Percentiles rank a stretch among this genome's conserved stretches.
phyloP scores from a whole-genome alignment of 345 rosid species.

The Ceriops tagal region DNA sequence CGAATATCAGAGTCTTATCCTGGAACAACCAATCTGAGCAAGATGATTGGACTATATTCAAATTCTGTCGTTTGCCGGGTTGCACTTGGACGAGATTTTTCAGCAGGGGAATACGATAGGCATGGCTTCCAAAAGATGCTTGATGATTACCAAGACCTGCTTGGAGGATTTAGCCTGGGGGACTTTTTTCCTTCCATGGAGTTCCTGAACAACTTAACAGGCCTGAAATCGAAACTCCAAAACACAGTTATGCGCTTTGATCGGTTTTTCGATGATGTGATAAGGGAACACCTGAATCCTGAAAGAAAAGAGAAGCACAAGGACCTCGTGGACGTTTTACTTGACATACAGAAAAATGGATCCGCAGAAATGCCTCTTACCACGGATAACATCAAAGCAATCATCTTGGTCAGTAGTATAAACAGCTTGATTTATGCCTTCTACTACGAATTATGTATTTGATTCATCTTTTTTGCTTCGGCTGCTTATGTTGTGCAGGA shows the following conservation, averaged over 20 bases:
- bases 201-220: constrained; percentile 22
- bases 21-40: constrained; percentile 14
- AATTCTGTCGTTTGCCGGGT: constrained; percentile 22
- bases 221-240: constrained; percentile 19
- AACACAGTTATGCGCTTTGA: constrained; percentile 14
- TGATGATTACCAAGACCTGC: constrained; percentile 27
- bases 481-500: constrained; percentile 15
- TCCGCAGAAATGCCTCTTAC: constrained; percentile 15
- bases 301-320: constrained; percentile 8
- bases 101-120: constrained; percentile 31
- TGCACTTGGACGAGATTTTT: constrained; percentile 19
- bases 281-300: constrained; percentile 15
- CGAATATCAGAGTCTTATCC: constrained; percentile 16
- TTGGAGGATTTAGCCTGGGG: constrained; percentile 28
- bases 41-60: constrained; percentile 18
- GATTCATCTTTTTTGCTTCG: too few relatives aligned
- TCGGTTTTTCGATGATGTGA: constrained; percentile 21
- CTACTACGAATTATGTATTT: not conserved
- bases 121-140: constrained; percentile 51
- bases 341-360: constrained; percentile 18
- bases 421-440: not conserved
- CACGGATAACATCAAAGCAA: constrained; percentile 23
- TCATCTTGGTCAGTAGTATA: constrained; percentile 18
- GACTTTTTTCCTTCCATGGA: constrained; percentile 27
- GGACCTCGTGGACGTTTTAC: constrained; percentile 23